Evolutionary conservation across 805 yeast species (phyloP).

Genomic region (Schwanniomyces vanrijiae): DNA sequence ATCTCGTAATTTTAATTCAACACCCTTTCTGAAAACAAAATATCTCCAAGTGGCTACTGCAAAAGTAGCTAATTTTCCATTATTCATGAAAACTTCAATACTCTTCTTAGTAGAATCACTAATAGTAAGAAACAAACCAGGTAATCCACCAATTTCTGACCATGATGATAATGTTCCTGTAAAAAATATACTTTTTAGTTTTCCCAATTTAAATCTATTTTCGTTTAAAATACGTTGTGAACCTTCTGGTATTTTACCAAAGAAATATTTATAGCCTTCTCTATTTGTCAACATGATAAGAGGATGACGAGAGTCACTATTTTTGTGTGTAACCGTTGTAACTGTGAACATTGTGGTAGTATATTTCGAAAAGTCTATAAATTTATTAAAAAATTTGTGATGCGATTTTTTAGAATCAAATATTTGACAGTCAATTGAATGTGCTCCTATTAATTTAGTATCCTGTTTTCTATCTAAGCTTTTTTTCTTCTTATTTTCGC

Average conservation of each 20-base stretch:
- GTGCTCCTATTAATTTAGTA: conserved; percentile 8
- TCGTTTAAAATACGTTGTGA: conserved; percentile 74
- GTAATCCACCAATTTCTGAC: conserved; percentile 86
- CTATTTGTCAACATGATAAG: conserved; percentile 49
- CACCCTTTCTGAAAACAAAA: conserved; percentile 79
- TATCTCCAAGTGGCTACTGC: conserved; percentile 80
- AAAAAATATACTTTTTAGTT: conserved; percentile 64
- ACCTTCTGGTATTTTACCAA: conserved; percentile 87
- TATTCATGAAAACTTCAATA: conserved; percentile 52
- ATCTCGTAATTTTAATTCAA: conserved; percentile 44
- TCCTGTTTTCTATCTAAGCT: background rate
- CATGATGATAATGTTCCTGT: conserved; percentile 73
- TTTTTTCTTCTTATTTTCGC: conserved; percentile 3
- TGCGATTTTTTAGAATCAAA: conserved; percentile 7
- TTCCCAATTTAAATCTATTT: conserved; percentile 54
- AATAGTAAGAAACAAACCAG: conserved; percentile 81
- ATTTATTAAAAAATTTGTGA: conserved; percentile 7
- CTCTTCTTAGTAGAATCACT: conserved; percentile 72
- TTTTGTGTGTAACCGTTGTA: conserved; percentile 52
- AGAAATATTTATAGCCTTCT: conserved; percentile 56
- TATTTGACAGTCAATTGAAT: conserved; percentile 6
- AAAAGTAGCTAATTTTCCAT: conserved; percentile 35
- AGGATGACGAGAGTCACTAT: conserved; percentile 58
- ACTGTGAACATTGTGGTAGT: conserved; percentile 46
- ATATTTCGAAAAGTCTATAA: conserved; percentile 11